These are phyloP conservation scores for Antrodiella citrinella DNA, from an alignment of 768 basidiomycete species.

Conservation along the genomic window DNA sequence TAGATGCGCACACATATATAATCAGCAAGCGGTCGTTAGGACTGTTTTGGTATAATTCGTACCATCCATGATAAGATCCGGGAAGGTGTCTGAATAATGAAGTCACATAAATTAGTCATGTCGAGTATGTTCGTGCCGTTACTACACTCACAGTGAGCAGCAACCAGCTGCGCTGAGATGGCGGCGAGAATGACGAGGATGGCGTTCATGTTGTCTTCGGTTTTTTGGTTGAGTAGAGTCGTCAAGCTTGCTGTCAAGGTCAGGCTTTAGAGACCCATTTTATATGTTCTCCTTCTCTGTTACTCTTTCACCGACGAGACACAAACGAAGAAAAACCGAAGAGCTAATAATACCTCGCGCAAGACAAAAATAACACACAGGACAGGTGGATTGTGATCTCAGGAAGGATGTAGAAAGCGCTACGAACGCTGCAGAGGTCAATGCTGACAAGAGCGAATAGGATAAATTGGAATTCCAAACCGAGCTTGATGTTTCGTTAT, in stretches of 20 bases:
- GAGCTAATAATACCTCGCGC: not conserved
- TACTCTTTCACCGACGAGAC: not conserved
- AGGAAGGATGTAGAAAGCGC: no score
- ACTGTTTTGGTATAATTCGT: not conserved
- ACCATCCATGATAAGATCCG: slow-evolving; percentile 21
- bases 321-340: not conserved
- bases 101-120: not conserved
- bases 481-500: not conserved
- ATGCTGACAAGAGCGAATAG: no score
- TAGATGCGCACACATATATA: not conserved
- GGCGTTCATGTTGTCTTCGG: slow-evolving; percentile 13
- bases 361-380: not conserved
- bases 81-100: slow-evolving; percentile 22
- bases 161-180: slow-evolving; percentile 12
- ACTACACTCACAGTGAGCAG: slow-evolving; percentile 11
- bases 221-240: not conserved
- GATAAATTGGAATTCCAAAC: not conserved
- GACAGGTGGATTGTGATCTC: no score
- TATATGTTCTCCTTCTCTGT: not conserved
- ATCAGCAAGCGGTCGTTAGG: not conserved
- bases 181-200: slow-evolving; percentile 12
- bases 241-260: not conserved
- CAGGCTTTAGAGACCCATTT: not conserved
- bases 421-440: no score
- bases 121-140: not conserved